phyloP scores from a whole-genome alignment of 2,329 filamentous ascomycete species.

The Xylaria arbuscula region DNA sequence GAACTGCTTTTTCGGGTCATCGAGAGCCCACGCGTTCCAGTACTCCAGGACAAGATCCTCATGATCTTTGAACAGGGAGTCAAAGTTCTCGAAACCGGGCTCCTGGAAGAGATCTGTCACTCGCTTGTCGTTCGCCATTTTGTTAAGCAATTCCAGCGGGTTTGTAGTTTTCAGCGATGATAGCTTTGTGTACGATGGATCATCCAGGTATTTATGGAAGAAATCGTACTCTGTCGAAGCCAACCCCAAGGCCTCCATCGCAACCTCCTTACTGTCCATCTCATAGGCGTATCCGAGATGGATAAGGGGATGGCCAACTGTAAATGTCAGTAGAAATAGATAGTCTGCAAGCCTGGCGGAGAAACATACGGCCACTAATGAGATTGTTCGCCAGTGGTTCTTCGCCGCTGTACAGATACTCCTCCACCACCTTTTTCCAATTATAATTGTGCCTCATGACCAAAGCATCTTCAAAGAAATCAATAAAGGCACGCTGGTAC shows the following conservation, averaged over 20 bases:
- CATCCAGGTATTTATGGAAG: slow-evolving; percentile 76
- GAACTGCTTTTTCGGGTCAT: slow-evolving; percentile 79
- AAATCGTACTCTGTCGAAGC: slow-evolving; percentile 68
- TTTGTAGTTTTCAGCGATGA: slow-evolving; percentile 70
- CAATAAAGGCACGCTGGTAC: slow-evolving; percentile 90
- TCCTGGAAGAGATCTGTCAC: slow-evolving; percentile 74
- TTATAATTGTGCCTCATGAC: slow-evolving; percentile 79
- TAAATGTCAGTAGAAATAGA: slow-evolving; percentile 45
- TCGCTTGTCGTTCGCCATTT: slow-evolving; percentile 73
- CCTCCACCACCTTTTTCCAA: slow-evolving; percentile 80
- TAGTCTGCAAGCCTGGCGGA: slow-evolving; percentile 20
- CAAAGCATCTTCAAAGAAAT: slow-evolving; percentile 95
- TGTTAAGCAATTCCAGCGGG: slow-evolving; percentile 76
- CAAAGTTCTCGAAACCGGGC: slow-evolving; percentile 71
- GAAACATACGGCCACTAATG: slow-evolving; percentile 76
- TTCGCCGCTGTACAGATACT: slow-evolving; percentile 80
- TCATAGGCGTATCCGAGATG: slow-evolving; percentile 96
- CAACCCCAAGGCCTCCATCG: slow-evolving; percentile 86
- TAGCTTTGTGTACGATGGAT: slow-evolving; percentile 75
- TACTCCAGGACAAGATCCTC: slow-evolving; percentile 82
- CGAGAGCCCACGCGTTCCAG: slow-evolving; percentile 87
- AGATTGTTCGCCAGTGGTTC: slow-evolving; percentile 84
- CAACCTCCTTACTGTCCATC: slow-evolving; percentile 83
- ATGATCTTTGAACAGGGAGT: slow-evolving; percentile 73
- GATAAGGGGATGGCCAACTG: slow-evolving; percentile 91